Base-by-base conservation (phyloP, 768 basidiomycete genomes). In the Suillus ampliporus region DNA sequence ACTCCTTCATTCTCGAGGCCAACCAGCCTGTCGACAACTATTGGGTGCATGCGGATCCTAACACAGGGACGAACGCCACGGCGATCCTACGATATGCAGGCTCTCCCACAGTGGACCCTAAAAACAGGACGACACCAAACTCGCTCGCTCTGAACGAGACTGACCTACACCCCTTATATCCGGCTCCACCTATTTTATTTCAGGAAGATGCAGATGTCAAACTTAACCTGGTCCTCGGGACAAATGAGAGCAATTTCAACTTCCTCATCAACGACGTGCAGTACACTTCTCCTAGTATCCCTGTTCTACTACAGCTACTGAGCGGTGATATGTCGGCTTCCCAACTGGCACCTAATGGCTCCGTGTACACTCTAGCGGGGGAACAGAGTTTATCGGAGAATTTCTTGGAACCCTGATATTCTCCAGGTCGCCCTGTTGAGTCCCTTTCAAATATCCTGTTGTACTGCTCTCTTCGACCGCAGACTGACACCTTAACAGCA, bases 341-440 rank as follows among this genome's bases (percentile, higher is more conserved):
- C 15, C 68, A 73, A 17, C 69, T 85, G 28, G 76, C 79, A 5
- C 75, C 78, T 5, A 48, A 74, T 11, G 81, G 79, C 6, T 75
- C 77, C n/a, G 78, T 84, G 10, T 83, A 82, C 61, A 67, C 72
- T 9, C 68, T 87, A 15, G n/a, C 82, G 80, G 0, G 65, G 71
- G 5, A 82, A 84, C 65, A 76, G n/a, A 81, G 48, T 74, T 80
- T 44, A 77, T 86, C 63, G 84, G 86, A 59, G 86, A 59, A 58
- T 86, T 7, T 46, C 57, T 1, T 47, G 46, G 23, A 47, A 64
- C 70, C 34, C 63, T 66, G 7, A 23, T 47, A 23, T 47, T 23
- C 50, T 50, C 57, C n/a, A 52, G 57, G 17, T 51, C 52, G 2
- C 58, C 67, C 26, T 70, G 68, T 10, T n/a, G 62, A 47, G 23